A percentile compares a stretch with the other conserved stretches of the same genome.
phyloP scores from a whole-genome alignment of 805 yeast genomes.

The Starmerella bombi region DNA sequence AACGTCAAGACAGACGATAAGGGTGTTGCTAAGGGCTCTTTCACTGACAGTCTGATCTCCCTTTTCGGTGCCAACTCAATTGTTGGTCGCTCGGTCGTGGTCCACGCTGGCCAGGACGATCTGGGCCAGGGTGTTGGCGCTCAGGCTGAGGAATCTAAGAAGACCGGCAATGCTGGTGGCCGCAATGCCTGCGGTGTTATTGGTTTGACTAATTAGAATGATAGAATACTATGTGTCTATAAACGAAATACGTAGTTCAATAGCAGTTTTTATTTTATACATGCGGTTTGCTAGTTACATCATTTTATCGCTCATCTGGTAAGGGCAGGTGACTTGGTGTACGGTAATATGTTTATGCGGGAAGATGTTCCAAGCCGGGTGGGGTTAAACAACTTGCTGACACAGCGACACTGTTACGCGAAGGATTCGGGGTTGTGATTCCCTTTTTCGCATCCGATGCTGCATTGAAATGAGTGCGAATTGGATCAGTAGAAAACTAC shows the following conservation, averaged over 20 bases:
- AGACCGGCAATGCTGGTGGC: conserved; percentile 95
- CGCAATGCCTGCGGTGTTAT: conserved; percentile 99
- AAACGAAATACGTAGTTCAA: too few relatives aligned
- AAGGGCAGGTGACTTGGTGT: too few relatives aligned
- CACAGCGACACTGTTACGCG: too few relatives aligned
- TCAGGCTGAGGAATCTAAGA: conserved; percentile 50
- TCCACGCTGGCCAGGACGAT: conserved; percentile 87
- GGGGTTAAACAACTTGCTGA: too few relatives aligned
- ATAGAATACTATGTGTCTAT: neutral
- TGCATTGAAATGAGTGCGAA: neutral
- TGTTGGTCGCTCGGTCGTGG: conserved; percentile 89
- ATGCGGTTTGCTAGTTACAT: too few relatives aligned
- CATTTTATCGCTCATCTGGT: too few relatives aligned
- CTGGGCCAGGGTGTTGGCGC: conserved; percentile 88
- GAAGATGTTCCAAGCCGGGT: too few relatives aligned
- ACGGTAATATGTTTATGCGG: too few relatives aligned
- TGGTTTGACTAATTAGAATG: conserved; percentile 53
- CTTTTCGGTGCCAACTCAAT: conserved; percentile 78
- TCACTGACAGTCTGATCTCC: conserved; percentile 63
- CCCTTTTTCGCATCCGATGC: neutral
- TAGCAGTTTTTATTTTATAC: too few relatives aligned
- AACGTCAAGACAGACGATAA: conserved; percentile 74
- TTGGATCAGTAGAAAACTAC: neutral
- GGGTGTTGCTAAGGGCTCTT: conserved; percentile 86
- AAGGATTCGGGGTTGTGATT: too few relatives aligned